Evolutionary conservation across 306 rosid genomes (phyloP).

Genomic region (Vigna angularis): DNA sequence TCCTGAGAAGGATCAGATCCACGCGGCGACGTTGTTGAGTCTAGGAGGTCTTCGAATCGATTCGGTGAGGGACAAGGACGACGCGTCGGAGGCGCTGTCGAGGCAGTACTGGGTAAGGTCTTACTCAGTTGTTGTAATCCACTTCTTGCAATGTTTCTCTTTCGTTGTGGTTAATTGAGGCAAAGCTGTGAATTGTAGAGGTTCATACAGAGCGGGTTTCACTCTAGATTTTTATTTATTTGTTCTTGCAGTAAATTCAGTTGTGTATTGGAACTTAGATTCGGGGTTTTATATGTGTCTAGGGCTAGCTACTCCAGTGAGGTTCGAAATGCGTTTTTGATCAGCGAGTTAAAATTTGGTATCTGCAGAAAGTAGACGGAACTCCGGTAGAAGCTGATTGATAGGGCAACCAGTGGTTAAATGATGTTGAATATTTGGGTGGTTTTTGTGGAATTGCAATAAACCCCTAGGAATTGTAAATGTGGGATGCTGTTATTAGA

Average conservation of each 20-base stretch:
- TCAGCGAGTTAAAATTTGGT: constrained; percentile 4
- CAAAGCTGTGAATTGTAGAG: constrained; percentile 31
- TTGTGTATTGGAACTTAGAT: constrained; percentile 29
- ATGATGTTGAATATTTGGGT: constrained; percentile 9
- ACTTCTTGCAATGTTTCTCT: constrained; percentile 10
- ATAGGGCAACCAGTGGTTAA: constrained; percentile 25
- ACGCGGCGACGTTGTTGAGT: constrained; percentile 83
- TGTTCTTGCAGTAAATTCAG: constrained; percentile 32
- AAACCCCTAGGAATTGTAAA: constrained; percentile 8
- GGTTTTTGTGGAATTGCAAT: constrained; percentile 26
- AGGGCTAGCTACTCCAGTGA: constrained; percentile 27
- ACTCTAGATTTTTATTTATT: background rate
- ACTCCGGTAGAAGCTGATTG: constrained; percentile 13
- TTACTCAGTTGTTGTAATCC: constrained; percentile 30
- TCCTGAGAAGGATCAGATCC: constrained; percentile 98
- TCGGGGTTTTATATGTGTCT: constrained; percentile 38
- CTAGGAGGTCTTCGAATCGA: constrained; percentile 71
- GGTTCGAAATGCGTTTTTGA: constrained; percentile 29
- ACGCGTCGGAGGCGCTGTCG: constrained; percentile 74
- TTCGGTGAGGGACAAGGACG: constrained; percentile 56
- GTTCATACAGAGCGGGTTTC: constrained; percentile 11
- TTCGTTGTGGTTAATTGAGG: constrained; percentile 26
- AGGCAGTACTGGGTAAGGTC: constrained; percentile 98
- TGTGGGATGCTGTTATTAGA: constrained; percentile 15
- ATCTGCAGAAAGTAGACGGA: constrained; percentile 5